These are phyloP conservation scores for Lignosus rhinocerotis DNA, from an alignment of 1,284 basidiomycete genomes.

Conservation along the genomic window DNA sequence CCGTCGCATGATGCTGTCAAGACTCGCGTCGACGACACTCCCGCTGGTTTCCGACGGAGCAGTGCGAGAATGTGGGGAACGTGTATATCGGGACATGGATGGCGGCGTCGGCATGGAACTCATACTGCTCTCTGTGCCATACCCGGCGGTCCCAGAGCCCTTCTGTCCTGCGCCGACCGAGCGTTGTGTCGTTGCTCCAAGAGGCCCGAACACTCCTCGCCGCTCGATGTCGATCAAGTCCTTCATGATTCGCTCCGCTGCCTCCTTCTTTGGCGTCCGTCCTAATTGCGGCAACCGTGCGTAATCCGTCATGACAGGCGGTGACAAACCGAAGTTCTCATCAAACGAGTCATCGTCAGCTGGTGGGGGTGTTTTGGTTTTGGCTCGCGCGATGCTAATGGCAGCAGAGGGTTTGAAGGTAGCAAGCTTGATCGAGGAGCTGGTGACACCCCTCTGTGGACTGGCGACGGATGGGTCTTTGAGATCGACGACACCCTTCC, in stretches of 20 bases:
- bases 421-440: conserved; percentile 31
- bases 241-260: conserved; percentile 64
- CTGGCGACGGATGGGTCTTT: conserved; percentile 53
- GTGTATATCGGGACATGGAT: conserved; percentile 61
- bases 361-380: conserved; percentile 30
- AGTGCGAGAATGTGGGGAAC: conserved; percentile 31
- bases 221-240: conserved; percentile 48
- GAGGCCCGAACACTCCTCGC: conserved; percentile 22
- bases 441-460: conserved; percentile 24
- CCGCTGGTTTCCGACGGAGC: conserved; percentile 45
- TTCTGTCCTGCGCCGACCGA: conserved; percentile 4
- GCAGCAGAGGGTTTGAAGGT: conserved; percentile 19
- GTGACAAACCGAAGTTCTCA: conserved; percentile 81
- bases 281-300: conserved; percentile 62
- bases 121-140: conserved; percentile 54
- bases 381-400: conserved; percentile 7
- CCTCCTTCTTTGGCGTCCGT: conserved; percentile 60
- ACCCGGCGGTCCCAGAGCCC: conserved; percentile 2
- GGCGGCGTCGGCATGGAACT: conserved; percentile 68
- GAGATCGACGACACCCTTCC: conserved; percentile 78
- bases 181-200: conserved; percentile 10
- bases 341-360: conserved; percentile 46
- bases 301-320: conserved; percentile 84
- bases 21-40: conserved; percentile 33
- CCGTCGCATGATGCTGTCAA: conserved; percentile 55